Evolutionary conservation across 345 rosid genomes (phyloP), one percentile per base, ranked within the genome.

Genomic region (Gossypium arboreum): DNA sequence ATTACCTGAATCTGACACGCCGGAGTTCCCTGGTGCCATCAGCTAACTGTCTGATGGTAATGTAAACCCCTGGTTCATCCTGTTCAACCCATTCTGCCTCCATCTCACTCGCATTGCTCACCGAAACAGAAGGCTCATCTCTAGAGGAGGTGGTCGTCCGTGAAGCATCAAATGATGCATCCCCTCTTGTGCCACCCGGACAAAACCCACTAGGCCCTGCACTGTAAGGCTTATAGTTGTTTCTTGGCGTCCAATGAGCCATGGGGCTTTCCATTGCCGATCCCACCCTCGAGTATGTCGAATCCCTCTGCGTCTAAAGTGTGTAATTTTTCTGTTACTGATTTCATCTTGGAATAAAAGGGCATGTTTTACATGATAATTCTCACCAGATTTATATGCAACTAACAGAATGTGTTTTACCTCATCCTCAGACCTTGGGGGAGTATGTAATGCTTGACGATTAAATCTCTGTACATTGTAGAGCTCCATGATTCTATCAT

Each of bases 11-110:
- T 82, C 98, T 87, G 81, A 95, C 99, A 2, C 99, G 90, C 25
- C 99, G 96, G 55, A 95, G 97, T 87, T 95, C 99, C 77, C 97
- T 84, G 3, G 90, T 91, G 75, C 99, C 99, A 78, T 93, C 97
- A 1, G 80, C 87, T 61, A 93, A 81, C 76, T 90, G 98, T 81
- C 97, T 90, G 78, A 95, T 84, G 68, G 99, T 95, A 76, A 95
- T 95, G 71, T 93, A 93, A 9, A 95, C 98, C 0, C 99, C 99
- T 0, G 97, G 94, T 84, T 93, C 97, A 10, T 93, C 99, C 52
- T 93, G 75, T 85, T 93, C 99, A 2, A 95, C 78, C 98, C 97
- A 95, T 84, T 95, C 99, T 12, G 92, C 76, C 78, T 93, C 97
- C 79, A 93, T 71, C 57, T 95, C 97, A 63, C 98, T 93, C 41